phyloP scores from a whole-genome alignment of 1,284 basidiomycete genomes.

The Trametes sp. region DNA sequence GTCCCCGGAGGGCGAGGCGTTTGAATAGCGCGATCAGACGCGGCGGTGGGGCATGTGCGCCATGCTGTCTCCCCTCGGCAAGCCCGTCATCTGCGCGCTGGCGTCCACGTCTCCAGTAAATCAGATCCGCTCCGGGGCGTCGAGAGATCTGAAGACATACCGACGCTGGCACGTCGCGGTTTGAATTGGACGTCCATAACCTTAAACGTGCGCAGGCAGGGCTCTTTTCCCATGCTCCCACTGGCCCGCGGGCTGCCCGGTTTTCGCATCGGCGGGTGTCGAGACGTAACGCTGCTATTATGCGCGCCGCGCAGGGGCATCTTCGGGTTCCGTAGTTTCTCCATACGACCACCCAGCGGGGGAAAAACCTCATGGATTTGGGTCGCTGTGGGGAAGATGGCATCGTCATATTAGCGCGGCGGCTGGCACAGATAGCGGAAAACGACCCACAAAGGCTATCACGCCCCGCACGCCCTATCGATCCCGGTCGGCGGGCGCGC shows the following conservation, averaged over 20 bases:
- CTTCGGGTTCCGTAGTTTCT: slow-evolving; percentile 41
- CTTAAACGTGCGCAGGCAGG: slow-evolving; percentile 25
- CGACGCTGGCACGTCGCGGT: slow-evolving; percentile 23
- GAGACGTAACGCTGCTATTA: slow-evolving; percentile 25
- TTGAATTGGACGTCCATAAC: slow-evolving; percentile 29
- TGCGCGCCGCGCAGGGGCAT: slow-evolving; percentile 35
- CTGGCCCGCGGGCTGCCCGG: slow-evolving; percentile 35
- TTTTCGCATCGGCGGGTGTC: slow-evolving; percentile 38
- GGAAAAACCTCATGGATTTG: slow-evolving; percentile 30
- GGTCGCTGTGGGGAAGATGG: slow-evolving; percentile 18
- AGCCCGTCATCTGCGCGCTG: slow-evolving; percentile 8
- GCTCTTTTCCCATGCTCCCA: slow-evolving; percentile 32
- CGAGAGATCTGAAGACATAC: slow-evolving; percentile 26
- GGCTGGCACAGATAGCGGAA: slow-evolving; percentile 13
- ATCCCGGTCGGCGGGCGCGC: slow-evolving; percentile 11
- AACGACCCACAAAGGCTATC: slow-evolving; percentile 25
- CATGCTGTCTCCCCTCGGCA: slow-evolving; percentile 17
- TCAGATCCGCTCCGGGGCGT: slow-evolving; percentile 28
- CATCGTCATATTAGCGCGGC: slow-evolving; percentile 20
- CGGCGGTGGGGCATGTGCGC: slow-evolving; percentile 24
- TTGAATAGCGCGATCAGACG: slow-evolving; percentile 19
- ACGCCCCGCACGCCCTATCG: slow-evolving; percentile 12
- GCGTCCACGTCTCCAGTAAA: slow-evolving; percentile 24
- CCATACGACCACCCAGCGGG: slow-evolving; percentile 28
- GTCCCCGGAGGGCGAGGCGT: slow-evolving; percentile 17